These are phyloP conservation scores for Flaveria floridana DNA, from an alignment of 140 eudicot species.

Conservation along the genomic window DNA sequence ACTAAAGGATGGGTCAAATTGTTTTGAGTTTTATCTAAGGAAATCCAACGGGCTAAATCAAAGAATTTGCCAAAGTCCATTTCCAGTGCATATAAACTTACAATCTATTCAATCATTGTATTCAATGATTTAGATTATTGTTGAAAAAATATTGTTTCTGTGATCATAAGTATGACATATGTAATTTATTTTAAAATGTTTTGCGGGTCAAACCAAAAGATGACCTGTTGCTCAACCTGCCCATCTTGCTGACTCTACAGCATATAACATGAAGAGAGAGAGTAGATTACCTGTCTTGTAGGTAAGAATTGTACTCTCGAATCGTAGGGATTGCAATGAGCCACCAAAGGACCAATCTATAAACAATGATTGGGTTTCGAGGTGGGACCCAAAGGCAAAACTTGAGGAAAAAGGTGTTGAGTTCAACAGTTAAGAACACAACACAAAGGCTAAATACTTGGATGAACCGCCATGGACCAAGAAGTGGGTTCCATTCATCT, in stretches of 20 bases:
- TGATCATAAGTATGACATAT: not conserved
- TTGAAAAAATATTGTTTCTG: not conserved
- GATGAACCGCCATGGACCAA: slow-evolving; percentile 89
- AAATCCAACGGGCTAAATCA: not conserved
- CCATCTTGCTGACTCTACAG: not conserved
- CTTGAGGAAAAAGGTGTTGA: slow-evolving; percentile 89
- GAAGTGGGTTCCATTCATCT: slow-evolving; percentile 99
- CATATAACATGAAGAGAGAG: slow-evolving; percentile 13
- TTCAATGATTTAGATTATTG: not conserved
- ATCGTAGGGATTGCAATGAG: slow-evolving; percentile 92
- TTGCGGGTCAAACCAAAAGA: not conserved
- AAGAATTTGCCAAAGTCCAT: not conserved
- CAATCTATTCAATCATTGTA: not conserved
- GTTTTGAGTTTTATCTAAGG: not conserved
- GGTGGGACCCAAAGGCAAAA: slow-evolving; percentile 99
- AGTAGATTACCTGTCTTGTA: slow-evolving; percentile 79
- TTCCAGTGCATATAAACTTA: not conserved
- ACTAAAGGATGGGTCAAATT: not conserved
- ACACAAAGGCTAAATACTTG: slow-evolving; percentile 87
- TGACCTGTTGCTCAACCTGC: not conserved
- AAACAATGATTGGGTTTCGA: slow-evolving; percentile 70
- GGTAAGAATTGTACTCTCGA: slow-evolving; percentile 88
- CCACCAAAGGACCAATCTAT: slow-evolving; percentile 96
- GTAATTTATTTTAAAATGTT: not conserved
- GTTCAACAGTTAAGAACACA: slow-evolving; percentile 79